Percentiles rank a stretch among this genome's conserved stretches.
phyloP scores from a whole-genome alignment of 306 rosid genomes.

The Luffa acutangula region DNA sequence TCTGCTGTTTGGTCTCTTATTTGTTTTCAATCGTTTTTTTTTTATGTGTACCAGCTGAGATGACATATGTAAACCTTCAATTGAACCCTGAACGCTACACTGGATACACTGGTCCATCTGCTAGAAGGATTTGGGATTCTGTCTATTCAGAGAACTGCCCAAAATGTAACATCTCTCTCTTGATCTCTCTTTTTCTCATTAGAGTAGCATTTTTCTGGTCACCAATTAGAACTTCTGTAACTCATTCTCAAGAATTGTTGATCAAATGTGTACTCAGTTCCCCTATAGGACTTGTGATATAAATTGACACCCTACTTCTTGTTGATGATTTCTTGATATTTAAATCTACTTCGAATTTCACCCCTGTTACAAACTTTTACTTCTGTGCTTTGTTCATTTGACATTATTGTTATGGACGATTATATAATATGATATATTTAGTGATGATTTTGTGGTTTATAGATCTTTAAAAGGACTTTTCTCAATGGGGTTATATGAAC shows the following conservation, averaged over 20 bases:
- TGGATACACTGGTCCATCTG: constrained; percentile 87
- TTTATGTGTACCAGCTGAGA: constrained; percentile 34
- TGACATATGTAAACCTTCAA: constrained; percentile 94
- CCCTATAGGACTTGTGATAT: neutral
- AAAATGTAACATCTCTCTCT: constrained; percentile 47
- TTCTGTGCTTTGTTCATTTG: neutral
- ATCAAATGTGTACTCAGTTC: neutral
- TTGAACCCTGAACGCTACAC: constrained; percentile 93
- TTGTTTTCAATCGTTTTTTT: neutral
- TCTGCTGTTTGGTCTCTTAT: neutral
- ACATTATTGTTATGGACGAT: neutral
- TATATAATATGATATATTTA: neutral
- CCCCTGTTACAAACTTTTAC: neutral
- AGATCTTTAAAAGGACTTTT: neutral
- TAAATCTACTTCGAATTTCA: neutral
- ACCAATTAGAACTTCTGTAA: neutral
- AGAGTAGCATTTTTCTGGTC: neutral
- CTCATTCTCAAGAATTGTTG: neutral
- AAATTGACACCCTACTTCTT: neutral
- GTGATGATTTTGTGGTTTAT: neutral
- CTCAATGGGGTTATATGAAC: neutral
- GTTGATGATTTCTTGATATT: neutral
- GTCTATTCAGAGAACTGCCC: constrained; percentile 93
- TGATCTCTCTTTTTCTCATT: neutral
- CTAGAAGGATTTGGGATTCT: constrained; percentile 94